phyloP scores from a whole-genome alignment of 1,284 basidiomycete species.

The Golubevia sp. region DNA sequence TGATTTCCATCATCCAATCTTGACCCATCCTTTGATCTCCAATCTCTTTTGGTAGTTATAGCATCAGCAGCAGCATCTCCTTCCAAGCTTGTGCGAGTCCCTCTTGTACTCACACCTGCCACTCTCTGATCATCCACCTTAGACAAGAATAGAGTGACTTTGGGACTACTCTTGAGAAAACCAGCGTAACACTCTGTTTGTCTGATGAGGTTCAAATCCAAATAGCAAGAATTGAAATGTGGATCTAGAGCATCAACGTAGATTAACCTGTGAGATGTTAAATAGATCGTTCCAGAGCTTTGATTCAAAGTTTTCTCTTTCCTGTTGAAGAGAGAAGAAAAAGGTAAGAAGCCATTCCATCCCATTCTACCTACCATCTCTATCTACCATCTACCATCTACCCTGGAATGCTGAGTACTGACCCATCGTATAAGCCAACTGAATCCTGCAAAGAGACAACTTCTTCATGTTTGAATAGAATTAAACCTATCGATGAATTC shows the following conservation, averaged over 20 bases:
- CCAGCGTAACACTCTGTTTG: slow-evolving; percentile 90
- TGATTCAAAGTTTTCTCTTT: slow-evolving; percentile 77
- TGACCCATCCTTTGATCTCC: no score
- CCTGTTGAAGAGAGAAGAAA: slow-evolving; percentile 63
- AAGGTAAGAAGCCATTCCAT: no score
- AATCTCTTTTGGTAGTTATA: no score
- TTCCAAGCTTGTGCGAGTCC: no score
- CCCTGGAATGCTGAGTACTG: neutral
- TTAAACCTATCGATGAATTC: slow-evolving; percentile 38
- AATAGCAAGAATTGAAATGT: slow-evolving; percentile 62
- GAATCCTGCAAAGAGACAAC: slow-evolving; percentile 38
- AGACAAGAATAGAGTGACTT: slow-evolving; percentile 72
- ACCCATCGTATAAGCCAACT: slow-evolving; percentile 51
- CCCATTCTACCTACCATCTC: no score
- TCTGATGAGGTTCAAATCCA: slow-evolving; percentile 69
- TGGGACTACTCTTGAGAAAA: slow-evolving; percentile 85
- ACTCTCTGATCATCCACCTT: neutral
- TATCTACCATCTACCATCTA: no score
- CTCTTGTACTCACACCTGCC: no score
- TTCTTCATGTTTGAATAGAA: slow-evolving; percentile 33
- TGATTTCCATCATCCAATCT: no score
- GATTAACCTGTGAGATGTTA: slow-evolving; percentile 84
- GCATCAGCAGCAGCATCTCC: no score
- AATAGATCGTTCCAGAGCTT: slow-evolving; percentile 73
- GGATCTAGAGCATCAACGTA: slow-evolving; percentile 74